These are phyloP conservation scores for Hanseniaspora pseudoguilliermondii DNA, from an alignment of 805 yeast species.

Conservation along the genomic window DNA sequence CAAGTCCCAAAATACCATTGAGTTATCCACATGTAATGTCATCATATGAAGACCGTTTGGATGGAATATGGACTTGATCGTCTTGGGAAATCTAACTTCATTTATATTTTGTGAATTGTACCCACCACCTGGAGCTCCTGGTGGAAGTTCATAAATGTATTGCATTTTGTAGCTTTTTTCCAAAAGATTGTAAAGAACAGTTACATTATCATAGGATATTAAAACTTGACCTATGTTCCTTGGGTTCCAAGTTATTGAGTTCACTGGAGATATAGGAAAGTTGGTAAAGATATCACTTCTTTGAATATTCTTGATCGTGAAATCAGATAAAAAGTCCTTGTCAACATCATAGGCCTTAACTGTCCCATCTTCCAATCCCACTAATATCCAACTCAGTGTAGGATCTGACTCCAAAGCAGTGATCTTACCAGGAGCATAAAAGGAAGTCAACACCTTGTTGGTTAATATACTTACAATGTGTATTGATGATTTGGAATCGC, in stretches of 20 bases:
- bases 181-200: constrained; percentile 55
- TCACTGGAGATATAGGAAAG: constrained; percentile 50
- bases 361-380: constrained; percentile 71
- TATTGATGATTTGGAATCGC: constrained; percentile 49
- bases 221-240: constrained; percentile 71
- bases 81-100: constrained; percentile 35
- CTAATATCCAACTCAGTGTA: constrained; percentile 68
- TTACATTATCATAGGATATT: constrained; percentile 57
- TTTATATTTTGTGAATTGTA: background rate
- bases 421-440: constrained; percentile 53
- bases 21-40: constrained; percentile 69
- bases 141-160: constrained; percentile 50
- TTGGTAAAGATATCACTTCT: constrained; percentile 41
- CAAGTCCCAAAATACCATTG: constrained; percentile 88
- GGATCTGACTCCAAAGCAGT: constrained; percentile 70
- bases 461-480: constrained; percentile 58
- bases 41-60: constrained; percentile 83
- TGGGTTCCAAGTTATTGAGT: constrained; percentile 68
- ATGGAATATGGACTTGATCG: constrained; percentile 58
- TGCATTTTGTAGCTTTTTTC: constrained; percentile 44
- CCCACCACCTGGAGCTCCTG: constrained; percentile 58
- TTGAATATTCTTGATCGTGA: constrained; percentile 60
- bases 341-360: constrained; percentile 69
- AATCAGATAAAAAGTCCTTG: constrained; percentile 52
- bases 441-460: constrained; percentile 46